Evolutionary conservation across 1,284 basidiomycete species (phyloP).

Genomic region (Leucoagaricus sp.): DNA sequence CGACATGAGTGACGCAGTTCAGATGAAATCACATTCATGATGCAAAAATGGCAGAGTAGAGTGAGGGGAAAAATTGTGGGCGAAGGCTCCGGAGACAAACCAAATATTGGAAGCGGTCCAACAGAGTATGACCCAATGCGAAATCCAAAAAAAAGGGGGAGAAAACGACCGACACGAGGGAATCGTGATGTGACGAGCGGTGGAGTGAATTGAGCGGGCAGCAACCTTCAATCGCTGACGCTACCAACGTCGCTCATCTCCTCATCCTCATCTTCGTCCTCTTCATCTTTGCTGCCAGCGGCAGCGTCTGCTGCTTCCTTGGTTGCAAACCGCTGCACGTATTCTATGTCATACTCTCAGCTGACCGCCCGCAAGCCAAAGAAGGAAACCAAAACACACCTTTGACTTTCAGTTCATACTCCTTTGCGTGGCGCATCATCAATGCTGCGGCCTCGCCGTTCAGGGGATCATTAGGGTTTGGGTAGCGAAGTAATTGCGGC

Average conservation of each 20-base stretch:
- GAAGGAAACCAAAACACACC: conserved; percentile 45
- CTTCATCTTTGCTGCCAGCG: conserved; percentile 53
- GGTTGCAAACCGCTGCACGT: conserved; percentile 83
- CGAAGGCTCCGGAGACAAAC: conserved; percentile 1
- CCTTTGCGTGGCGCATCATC: conserved; percentile 95
- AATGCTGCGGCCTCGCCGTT: conserved; percentile 98
- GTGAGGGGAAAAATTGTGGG: neutral
- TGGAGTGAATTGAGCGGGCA: conserved; percentile 13
- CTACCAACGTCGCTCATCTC: conserved; percentile 94
- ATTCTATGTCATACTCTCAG: conserved; percentile 51
- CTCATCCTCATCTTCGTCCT: conserved; percentile 76
- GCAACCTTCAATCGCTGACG: conserved; percentile 83
- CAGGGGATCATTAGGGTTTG: conserved; percentile 96
- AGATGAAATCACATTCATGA: conserved; percentile 10
- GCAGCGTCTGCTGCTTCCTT: conserved; percentile 77
- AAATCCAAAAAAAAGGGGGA: conserved; percentile 7
- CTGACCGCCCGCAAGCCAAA: neutral
- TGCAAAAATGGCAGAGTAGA: neutral
- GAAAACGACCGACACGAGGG: neutral
- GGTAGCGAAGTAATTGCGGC: conserved; percentile 95
- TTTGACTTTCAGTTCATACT: conserved; percentile 91
- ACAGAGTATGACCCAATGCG: conserved; percentile 12
- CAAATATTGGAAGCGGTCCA: conserved; percentile 6
- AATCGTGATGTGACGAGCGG: neutral
- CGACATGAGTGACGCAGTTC: neutral